Evolutionary conservation across 805 yeast genomes (phyloP).

Genomic region (Saturnispora serradocipensis): DNA sequence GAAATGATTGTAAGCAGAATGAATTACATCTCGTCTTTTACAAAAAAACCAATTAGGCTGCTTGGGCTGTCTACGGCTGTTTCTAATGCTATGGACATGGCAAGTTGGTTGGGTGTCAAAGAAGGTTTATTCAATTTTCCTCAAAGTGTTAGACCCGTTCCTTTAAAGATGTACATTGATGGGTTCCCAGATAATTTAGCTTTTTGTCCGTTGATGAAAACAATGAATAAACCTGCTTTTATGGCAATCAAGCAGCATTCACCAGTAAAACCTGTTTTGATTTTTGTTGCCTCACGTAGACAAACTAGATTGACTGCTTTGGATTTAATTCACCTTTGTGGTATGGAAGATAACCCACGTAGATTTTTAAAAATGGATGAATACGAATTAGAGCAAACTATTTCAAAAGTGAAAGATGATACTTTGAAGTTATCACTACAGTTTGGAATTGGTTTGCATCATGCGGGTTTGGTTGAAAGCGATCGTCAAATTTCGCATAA

Average conservation of each 20-base stretch:
- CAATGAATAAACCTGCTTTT: conserved; percentile 83
- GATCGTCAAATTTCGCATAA: conserved; percentile 66
- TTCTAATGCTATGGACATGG: conserved; percentile 78
- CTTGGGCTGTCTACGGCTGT: conserved; percentile 82
- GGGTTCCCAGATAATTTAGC: conserved; percentile 78
- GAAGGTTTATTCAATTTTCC: conserved; percentile 76
- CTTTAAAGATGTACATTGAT: conserved; percentile 77
- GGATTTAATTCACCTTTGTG: conserved; percentile 70
- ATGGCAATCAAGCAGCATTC: conserved; percentile 90
- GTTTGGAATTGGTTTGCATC: conserved; percentile 75
- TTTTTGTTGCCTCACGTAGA: conserved; percentile 78
- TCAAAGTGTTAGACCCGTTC: conserved; percentile 76
- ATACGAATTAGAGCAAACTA: conserved; percentile 42
- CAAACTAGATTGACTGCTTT: conserved; percentile 76
- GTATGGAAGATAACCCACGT: conserved; percentile 68
- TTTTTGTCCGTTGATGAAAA: conserved; percentile 78
- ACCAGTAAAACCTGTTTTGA: conserved; percentile 71
- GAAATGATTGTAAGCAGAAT: conserved; percentile 86
- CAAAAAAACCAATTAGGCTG: conserved; percentile 52
- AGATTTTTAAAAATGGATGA: conserved; percentile 62
- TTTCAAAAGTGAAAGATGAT: conserved; percentile 65
- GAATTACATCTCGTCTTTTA: conserved; percentile 59
- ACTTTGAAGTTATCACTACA: conserved; percentile 66
- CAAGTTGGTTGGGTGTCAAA: conserved; percentile 70
- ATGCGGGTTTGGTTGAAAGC: conserved; percentile 69